Evolutionary conservation across 441 rosid species (phyloP).

Genomic region (Adansonia madagascariensis): DNA sequence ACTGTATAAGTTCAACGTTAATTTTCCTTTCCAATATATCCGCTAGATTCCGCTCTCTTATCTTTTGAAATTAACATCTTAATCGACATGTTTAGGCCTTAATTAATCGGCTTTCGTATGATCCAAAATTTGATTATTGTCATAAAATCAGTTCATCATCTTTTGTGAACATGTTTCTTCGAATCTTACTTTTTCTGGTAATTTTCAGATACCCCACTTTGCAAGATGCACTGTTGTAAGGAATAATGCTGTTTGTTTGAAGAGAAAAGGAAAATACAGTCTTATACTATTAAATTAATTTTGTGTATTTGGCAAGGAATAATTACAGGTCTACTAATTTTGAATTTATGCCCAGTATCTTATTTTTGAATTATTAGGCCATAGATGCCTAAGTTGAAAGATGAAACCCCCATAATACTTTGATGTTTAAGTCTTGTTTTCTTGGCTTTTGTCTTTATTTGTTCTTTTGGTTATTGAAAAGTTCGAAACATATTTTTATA

Average conservation of each 20-base stretch:
- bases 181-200: slow-evolving; percentile 36
- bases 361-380: no score
- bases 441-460: slow-evolving; percentile 27
- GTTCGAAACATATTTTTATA: not conserved
- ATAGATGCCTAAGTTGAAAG: no score
- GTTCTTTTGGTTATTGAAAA: slow-evolving; percentile 5
- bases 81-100: not conserved
- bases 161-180: not conserved
- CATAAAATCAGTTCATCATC: slow-evolving; percentile 2
- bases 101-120: not conserved
- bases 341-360: no score
- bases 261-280: no score
- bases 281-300: no score
- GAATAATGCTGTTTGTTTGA: no score
- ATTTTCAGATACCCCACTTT: no score
- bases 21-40: not conserved
- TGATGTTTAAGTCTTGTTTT: not conserved
- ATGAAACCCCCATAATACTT: not conserved
- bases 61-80: not conserved
- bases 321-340: no score
- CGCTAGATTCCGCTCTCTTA: not conserved
- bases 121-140: not conserved
- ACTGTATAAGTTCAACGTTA: not conserved
- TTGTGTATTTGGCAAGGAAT: no score
- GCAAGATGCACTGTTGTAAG: no score